A percentile compares a stretch with the other conserved stretches of the same genome.
Evolutionary conservation across 768 basidiomycete species (phyloP).

Genomic region (Tephrocybe rancida): DNA sequence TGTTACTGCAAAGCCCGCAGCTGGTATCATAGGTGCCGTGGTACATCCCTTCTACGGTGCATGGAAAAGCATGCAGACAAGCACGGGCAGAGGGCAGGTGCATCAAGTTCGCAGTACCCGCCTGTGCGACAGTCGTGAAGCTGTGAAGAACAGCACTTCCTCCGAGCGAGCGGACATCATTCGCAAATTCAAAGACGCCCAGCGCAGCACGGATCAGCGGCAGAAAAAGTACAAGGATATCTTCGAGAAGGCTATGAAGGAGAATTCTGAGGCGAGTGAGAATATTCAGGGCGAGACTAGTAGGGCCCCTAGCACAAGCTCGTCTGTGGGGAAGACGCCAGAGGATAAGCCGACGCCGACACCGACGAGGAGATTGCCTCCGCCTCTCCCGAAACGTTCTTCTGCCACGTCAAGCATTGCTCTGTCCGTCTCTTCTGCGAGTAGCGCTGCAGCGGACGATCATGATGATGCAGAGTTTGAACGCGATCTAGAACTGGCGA

Average conservation of each 20-base stretch:
- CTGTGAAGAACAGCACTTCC: conserved; percentile 33
- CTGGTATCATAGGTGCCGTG: conserved; percentile 37
- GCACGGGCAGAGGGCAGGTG: conserved; percentile 30
- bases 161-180: conserved; percentile 35
- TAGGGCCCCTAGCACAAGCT: not conserved
- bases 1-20: conserved; percentile 32
- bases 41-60: conserved; percentile 38
- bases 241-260: conserved; percentile 31
- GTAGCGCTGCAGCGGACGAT: conserved; percentile 14
- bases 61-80: conserved; percentile 37
- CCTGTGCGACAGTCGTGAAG: conserved; percentile 41
- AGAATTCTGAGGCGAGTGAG: conserved; percentile 15
- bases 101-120: conserved; percentile 36
- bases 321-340: not conserved
- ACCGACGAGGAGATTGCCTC: not conserved
- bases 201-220: conserved; percentile 30
- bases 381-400: not conserved
- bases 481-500: conserved; percentile 33
- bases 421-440: not conserved
- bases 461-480: conserved; percentile 24
- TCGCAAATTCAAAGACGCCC: conserved; percentile 37
- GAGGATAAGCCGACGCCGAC: not conserved
- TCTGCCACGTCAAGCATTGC: not conserved
- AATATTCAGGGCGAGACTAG: not conserved
- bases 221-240: conserved; percentile 33